phyloP scores from a whole-genome alignment of 352 stramenopile species.

The Phytopythium montanum region DNA sequence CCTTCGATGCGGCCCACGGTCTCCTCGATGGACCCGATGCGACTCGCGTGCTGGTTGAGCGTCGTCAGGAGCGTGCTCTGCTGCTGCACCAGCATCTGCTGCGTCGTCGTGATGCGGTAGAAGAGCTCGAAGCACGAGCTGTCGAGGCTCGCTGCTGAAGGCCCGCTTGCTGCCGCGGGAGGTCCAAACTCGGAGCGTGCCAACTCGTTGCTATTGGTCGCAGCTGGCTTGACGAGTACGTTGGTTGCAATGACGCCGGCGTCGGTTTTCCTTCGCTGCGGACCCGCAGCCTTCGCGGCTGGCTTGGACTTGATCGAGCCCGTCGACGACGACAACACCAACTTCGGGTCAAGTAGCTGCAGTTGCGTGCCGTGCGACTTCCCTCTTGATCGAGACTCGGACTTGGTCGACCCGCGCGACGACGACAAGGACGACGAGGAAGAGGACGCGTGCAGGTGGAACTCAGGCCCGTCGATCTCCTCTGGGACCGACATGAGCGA shows the following conservation, averaged over 20 bases:
- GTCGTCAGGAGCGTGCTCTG: conserved; percentile 37
- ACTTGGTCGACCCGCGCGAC: conserved; percentile 4
- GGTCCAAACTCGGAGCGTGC: neutral
- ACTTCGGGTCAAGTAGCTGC: conserved; percentile 29
- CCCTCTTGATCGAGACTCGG: neutral
- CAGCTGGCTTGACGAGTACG: neutral
- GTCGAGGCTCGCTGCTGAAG: conserved; percentile 14
- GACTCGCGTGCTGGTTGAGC: conserved; percentile 42
- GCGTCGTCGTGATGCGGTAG: conserved; percentile 57
- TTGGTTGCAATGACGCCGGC: neutral
- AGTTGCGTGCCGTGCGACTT: conserved; percentile 12
- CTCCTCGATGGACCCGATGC: conserved; percentile 49
- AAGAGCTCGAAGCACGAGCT: conserved; percentile 49
- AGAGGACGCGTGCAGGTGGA: conserved; percentile 13
- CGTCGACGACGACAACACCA: conserved; percentile 15
- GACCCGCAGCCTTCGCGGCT: neutral
- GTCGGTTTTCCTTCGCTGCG: conserved; percentile 3
- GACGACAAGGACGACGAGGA: conserved; percentile 8
- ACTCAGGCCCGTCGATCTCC: conserved; percentile 40
- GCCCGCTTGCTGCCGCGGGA: neutral
- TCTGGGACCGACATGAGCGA: conserved; percentile 44
- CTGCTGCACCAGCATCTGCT: conserved; percentile 58
- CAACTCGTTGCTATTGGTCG: neutral
- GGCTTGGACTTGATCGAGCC: conserved; percentile 1
- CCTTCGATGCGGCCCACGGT: conserved; percentile 40